Evolutionary conservation across 495 filamentous ascomycete genomes (phyloP).

Genomic region (Tuber magnatum): DNA sequence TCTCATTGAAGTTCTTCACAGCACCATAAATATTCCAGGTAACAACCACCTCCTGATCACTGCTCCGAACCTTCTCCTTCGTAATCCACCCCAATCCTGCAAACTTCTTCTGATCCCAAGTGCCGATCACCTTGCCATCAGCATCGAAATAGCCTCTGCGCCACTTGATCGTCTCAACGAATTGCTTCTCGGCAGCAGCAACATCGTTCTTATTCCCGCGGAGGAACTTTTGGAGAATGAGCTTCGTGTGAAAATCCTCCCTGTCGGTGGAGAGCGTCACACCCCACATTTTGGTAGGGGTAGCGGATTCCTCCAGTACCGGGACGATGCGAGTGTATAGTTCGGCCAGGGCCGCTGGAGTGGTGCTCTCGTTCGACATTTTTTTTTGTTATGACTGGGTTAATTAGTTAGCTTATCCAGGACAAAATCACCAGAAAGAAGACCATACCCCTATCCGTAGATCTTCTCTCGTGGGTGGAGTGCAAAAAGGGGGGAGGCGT

Average conservation of each 20-base stretch:
- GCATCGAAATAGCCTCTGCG: slow-evolving; percentile 50
- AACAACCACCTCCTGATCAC: slow-evolving; percentile 19
- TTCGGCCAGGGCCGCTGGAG: slow-evolving; percentile 8
- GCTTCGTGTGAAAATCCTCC: slow-evolving; percentile 61
- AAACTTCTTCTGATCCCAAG: slow-evolving; percentile 53
- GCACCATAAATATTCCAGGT: slow-evolving; percentile 86
- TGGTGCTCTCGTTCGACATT: not conserved
- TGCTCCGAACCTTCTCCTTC: slow-evolving; percentile 20
- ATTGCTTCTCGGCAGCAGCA: slow-evolving; percentile 62
- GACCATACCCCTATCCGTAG: not conserved
- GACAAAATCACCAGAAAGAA: not conserved
- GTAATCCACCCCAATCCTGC: slow-evolving; percentile 53
- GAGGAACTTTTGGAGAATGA: slow-evolving; percentile 84
- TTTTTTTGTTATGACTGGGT: not conserved
- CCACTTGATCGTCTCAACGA: slow-evolving; percentile 72
- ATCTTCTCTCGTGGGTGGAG: not conserved
- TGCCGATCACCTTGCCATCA: slow-evolving; percentile 44
- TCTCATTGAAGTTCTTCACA: slow-evolving; percentile 61
- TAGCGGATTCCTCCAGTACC: slow-evolving; percentile 46
- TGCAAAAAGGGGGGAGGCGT: not conserved
- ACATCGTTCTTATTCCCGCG: slow-evolving; percentile 76
- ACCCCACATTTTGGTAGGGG: slow-evolving; percentile 72
- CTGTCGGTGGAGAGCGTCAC: slow-evolving; percentile 51
- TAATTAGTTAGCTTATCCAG: not conserved
- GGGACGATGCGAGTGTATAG: slow-evolving; percentile 34